Base-by-base conservation (phyloP, 768 basidiomycete genomes). In the Auricularia auricula-judae region DNA sequence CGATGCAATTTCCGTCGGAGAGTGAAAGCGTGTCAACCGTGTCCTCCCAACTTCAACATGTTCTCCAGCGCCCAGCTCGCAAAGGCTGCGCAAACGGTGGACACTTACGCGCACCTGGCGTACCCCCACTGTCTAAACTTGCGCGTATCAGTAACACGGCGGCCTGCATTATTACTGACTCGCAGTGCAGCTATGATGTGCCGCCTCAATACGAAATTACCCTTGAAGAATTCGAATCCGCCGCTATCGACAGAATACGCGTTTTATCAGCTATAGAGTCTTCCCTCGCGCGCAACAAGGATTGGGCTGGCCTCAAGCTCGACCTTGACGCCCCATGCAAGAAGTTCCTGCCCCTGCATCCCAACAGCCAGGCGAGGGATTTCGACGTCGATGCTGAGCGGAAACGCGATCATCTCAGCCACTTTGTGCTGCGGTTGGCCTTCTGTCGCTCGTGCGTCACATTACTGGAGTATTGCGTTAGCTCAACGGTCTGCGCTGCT, bases 201-300 rank as follows among this genome's bases (percentile, higher is more conserved):
- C 91, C 95, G 23, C 97, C 97, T 21, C 74, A 82, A 16, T 87
- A 86, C 64, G 93, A 98, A 70, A 87, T 98, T 21, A 93, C 93
- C 1, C 79, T 98, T 18, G 97, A 98, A 73, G 91, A 98, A 67
- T 99, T 99, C 69, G 97, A 99, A 73, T 86, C 82, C 2, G 91
- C 82, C 72, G 97, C 97, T 0, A 80, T 99, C 23, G 86, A 96
- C 68, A 80, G 97, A 43, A 81, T 99, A 36, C 85, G 92, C 34
- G 81, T 97, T 18, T 82, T 97, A 18, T 88, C 90, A 16, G 93
- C 95, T 72, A 95, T 97, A 64, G 93, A 96, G 71, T 87, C 94
- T 1, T 93, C 89, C 3, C 84, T 85, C 66, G 89, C 87, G 10
- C 88, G 93, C 39, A 93, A 93, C 71, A 78, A 91, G 51, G 73